A percentile compares a stretch with the other conserved stretches of the same genome.
Conservation (phyloP, 495 filamentous ascomycete species). For the Aspergillus nanangensis region DNA sequence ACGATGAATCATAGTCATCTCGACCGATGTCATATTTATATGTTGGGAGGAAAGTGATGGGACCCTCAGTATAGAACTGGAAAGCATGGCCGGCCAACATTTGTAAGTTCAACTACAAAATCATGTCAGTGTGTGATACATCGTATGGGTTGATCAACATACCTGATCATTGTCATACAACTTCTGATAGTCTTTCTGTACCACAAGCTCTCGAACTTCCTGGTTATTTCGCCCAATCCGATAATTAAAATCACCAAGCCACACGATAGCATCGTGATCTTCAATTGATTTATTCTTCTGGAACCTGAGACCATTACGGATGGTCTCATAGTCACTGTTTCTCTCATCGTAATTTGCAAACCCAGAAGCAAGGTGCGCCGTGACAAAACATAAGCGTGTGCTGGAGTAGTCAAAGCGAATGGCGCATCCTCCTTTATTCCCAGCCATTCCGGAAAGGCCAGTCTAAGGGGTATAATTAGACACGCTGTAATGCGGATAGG, state of each 20-base stretch:
- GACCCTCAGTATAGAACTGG: conserved; percentile 82
- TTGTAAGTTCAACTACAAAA: conserved; percentile 78
- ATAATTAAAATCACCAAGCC: conserved; percentile 99
- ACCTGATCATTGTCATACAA: conserved; percentile 94
- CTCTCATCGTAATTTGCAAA: conserved; percentile 97
- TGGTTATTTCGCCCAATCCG: conserved; percentile 84
- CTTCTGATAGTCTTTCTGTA: conserved; percentile 63
- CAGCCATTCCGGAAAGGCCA: conserved; percentile 93
- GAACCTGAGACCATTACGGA: conserved; percentile 81
- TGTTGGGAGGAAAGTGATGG: conserved; percentile 81
- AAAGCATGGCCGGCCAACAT: conserved; percentile 92
- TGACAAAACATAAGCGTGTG: conserved; percentile 91
- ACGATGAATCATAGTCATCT: conserved; percentile 91
- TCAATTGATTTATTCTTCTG: conserved; percentile 86
- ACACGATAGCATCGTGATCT: conserved; percentile 91
- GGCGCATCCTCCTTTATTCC: conserved; percentile 96
- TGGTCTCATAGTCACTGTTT: conserved; percentile 89
- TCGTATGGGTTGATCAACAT: conserved; percentile 3
- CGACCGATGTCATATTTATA: conserved; percentile 91
- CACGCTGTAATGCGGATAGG: not conserved
- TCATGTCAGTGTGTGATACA: conserved; percentile 2
- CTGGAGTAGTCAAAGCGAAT: conserved; percentile 95
- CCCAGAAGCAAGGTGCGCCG: conserved; percentile 92
- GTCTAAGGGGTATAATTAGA: conserved; percentile 48
- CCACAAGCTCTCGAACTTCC: conserved; percentile 68